Evolutionary conservation across 441 rosid genomes (phyloP).

Genomic region (Brassica balearica): DNA sequence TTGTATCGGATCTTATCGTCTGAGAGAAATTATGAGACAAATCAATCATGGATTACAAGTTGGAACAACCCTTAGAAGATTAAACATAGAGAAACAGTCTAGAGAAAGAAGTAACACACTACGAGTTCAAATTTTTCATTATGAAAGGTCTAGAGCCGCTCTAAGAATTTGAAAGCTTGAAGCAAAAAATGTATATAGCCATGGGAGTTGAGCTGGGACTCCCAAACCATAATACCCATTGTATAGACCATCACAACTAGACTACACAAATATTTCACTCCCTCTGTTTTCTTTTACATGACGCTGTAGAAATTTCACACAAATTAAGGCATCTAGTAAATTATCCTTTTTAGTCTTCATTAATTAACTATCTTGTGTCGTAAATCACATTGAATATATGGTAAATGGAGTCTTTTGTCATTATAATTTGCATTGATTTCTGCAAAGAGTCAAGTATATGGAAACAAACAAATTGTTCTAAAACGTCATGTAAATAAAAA

Average conservation of each 20-base stretch:
- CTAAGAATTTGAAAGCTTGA: background rate
- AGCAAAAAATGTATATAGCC: background rate
- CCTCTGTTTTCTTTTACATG: too few relatives aligned
- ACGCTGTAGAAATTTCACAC: too few relatives aligned
- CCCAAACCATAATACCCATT: background rate
- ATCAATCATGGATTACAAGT: background rate
- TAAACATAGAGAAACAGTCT: background rate
- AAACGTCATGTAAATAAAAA: too few relatives aligned
- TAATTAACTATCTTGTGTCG: too few relatives aligned
- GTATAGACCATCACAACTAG: background rate
- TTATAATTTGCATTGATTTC: too few relatives aligned
- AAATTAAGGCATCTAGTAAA: too few relatives aligned
- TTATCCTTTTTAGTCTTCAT: too few relatives aligned
- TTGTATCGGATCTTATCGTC: background rate
- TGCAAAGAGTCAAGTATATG: too few relatives aligned
- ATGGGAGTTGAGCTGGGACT: conserved; percentile 3
- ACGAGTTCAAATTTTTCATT: background rate
- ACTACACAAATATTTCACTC: background rate
- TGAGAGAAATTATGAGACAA: background rate
- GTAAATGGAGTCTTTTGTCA: too few relatives aligned
- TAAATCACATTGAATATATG: too few relatives aligned
- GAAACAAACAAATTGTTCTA: too few relatives aligned
- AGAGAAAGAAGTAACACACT: background rate
- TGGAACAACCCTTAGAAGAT: background rate
- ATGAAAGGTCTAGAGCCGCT: background rate